A percentile compares a stretch with the other conserved stretches of the same genome.
phyloP scores from a whole-genome alignment of 805 yeast genomes.

The Starmera quercuum region DNA sequence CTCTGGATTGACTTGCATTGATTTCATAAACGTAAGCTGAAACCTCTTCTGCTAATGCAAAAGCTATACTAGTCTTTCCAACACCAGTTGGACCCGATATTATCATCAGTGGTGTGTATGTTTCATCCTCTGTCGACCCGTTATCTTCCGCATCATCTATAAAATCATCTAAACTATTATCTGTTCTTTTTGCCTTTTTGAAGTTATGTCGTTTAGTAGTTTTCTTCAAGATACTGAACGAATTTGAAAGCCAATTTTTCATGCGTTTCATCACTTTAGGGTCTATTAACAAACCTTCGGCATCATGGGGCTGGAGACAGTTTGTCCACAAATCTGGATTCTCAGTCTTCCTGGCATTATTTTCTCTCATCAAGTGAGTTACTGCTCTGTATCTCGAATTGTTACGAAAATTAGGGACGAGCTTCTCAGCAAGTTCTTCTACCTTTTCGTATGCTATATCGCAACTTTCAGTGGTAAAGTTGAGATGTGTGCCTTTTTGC shows the following conservation, averaged over 20 bases:
- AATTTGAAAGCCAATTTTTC: slow-evolving; percentile 22
- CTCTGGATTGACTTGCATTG: slow-evolving; percentile 65
- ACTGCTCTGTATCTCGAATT: too few relatives aligned
- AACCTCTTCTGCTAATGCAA: slow-evolving; percentile 55
- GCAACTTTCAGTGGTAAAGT: too few relatives aligned
- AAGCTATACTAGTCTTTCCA: slow-evolving; percentile 72
- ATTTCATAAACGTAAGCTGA: slow-evolving; percentile 76
- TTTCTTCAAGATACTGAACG: slow-evolving; percentile 26
- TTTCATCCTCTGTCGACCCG: slow-evolving; percentile 17
- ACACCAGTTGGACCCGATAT: slow-evolving; percentile 65
- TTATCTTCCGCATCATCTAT: slow-evolving; percentile 23
- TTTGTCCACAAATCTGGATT: slow-evolving; percentile 23
- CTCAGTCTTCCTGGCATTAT: too few relatives aligned
- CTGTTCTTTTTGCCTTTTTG: slow-evolving; percentile 14
- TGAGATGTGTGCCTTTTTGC: too few relatives aligned
- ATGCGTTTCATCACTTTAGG: slow-evolving; percentile 13
- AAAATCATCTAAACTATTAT: slow-evolving; percentile 24
- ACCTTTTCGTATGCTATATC: too few relatives aligned
- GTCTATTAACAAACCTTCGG: slow-evolving; percentile 24
- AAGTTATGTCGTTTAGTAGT: slow-evolving; percentile 26
- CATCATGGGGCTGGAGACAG: slow-evolving; percentile 21
- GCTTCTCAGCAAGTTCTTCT: too few relatives aligned
- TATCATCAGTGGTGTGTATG: slow-evolving; percentile 56
- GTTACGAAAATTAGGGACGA: too few relatives aligned
- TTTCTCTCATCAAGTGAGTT: too few relatives aligned